Conservation (phyloP, 805 yeast species). For the Barnettozyma botsteinii region DNA sequence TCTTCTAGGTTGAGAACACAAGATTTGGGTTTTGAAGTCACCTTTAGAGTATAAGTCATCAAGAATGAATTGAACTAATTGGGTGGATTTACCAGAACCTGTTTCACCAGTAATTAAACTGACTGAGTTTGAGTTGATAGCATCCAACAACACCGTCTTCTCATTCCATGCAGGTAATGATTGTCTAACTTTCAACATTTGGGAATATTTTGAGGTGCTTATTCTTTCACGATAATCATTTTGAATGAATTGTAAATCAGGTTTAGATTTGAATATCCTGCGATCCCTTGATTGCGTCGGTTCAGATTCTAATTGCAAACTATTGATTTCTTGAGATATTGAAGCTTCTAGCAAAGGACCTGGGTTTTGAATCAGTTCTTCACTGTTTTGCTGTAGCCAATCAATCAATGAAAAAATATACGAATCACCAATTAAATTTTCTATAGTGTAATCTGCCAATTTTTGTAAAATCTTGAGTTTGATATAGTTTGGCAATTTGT, state of each 20-base stretch:
- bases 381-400: conserved; percentile 66
- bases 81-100: conserved; percentile 96
- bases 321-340: conserved; percentile 3
- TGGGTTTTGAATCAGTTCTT: conserved; percentile 59
- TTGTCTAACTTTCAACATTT: conserved; percentile 42
- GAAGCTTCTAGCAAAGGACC: conserved; percentile 49
- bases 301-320: conserved; percentile 3
- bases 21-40: conserved; percentile 47
- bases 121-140: conserved; percentile 55
- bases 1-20: conserved; percentile 95
- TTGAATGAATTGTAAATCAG: conserved; percentile 31
- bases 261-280: conserved; percentile 18
- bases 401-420: conserved; percentile 64
- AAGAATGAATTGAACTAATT: conserved; percentile 81
- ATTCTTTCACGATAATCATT: conserved; percentile 31
- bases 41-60: conserved; percentile 52
- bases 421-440: conserved; percentile 58
- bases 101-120: conserved; percentile 92
- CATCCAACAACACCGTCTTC: conserved; percentile 45
- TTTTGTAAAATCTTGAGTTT: conserved; percentile 50
- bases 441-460: conserved; percentile 38
- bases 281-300: conserved; percentile 6
- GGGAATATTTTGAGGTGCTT: conserved; percentile 30
- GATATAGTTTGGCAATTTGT: conserved; percentile 64
- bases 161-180: conserved; percentile 83